Evolutionary conservation across 495 filamentous ascomycete genomes (phyloP).

Genomic region (Penicillium bialowiezense): DNA sequence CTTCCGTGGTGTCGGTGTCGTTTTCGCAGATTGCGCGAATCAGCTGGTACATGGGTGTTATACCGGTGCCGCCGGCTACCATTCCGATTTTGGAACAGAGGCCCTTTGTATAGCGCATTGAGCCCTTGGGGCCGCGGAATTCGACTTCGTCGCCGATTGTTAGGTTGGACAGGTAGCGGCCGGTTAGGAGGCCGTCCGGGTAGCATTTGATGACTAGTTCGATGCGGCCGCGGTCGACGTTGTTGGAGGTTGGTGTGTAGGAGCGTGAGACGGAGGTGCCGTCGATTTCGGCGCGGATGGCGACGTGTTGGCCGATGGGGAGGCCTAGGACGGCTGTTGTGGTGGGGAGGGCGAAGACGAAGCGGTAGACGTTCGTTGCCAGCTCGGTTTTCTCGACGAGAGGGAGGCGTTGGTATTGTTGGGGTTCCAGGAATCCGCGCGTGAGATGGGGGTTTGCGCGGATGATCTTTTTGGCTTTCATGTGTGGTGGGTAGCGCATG

Average conservation of each 20-base stretch:
- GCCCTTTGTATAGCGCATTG: slow-evolving; percentile 39
- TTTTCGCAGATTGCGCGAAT: slow-evolving; percentile 52
- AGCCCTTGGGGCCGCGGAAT: slow-evolving; percentile 49
- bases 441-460: slow-evolving; percentile 32
- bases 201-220: slow-evolving; percentile 51
- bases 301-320: slow-evolving; percentile 52
- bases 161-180: slow-evolving; percentile 44
- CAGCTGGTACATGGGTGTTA: slow-evolving; percentile 57
- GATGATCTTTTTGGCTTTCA: slow-evolving; percentile 25
- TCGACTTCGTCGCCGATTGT: slow-evolving; percentile 40
- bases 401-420: slow-evolving; percentile 43
- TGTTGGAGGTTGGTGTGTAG: slow-evolving; percentile 54
- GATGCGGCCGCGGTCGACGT: slow-evolving; percentile 43
- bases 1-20: slow-evolving; percentile 43
- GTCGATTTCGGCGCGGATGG: slow-evolving; percentile 45
- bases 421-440: slow-evolving; percentile 42
- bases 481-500: slow-evolving; percentile 38
- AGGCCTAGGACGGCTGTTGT: slow-evolving; percentile 42
- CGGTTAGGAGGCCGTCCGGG: slow-evolving; percentile 45
- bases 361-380: slow-evolving; percentile 44
- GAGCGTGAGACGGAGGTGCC: slow-evolving; percentile 42
- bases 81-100: slow-evolving; percentile 41
- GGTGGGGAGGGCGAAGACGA: slow-evolving; percentile 48
- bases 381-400: slow-evolving; percentile 42
- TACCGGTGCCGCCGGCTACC: slow-evolving; percentile 54